A percentile compares a stretch with the other conserved stretches of the same genome.
Conservation (phyloP, 768 basidiomycete genomes). For the Amanita thiersii region DNA sequence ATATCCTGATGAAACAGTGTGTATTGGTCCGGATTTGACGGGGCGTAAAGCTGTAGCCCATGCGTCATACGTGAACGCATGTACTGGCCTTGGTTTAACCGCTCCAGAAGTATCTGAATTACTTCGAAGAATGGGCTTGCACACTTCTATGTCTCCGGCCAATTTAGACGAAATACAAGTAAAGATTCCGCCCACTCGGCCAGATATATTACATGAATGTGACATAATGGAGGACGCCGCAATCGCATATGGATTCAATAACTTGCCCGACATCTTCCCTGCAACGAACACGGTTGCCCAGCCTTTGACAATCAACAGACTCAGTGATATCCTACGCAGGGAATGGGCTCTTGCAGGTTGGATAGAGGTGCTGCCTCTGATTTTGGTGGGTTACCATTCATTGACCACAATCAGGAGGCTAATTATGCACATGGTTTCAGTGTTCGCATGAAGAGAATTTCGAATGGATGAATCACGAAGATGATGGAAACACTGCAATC, state of each 20-base stretch:
- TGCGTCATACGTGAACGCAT: conserved; percentile 91
- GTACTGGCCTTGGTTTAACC: conserved; percentile 76
- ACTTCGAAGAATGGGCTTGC: conserved; percentile 78
- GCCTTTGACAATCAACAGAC: conserved; percentile 80
- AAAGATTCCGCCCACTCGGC: conserved; percentile 86
- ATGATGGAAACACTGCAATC: conserved; percentile 76
- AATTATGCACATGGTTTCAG: conserved; percentile 33
- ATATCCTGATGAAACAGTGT: conserved; percentile 65
- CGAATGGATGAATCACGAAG: conserved; percentile 79
- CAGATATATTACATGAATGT: conserved; percentile 96
- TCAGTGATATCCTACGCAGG: conserved; percentile 78
- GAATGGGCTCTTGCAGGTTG: conserved; percentile 96
- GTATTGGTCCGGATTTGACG: conserved; percentile 77
- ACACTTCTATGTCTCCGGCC: conserved; percentile 41
- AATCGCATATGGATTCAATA: conserved; percentile 97
- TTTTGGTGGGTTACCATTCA: conserved; percentile 51
- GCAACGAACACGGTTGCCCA: conserved; percentile 92
- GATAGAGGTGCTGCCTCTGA: conserved; percentile 92
- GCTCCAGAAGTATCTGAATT: conserved; percentile 60
- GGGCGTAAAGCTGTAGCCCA: conserved; percentile 65
- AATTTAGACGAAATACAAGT: conserved; percentile 67
- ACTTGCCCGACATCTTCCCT: conserved; percentile 87
- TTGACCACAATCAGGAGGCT: not conserved
- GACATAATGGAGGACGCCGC: conserved; percentile 98
- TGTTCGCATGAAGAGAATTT: conserved; percentile 99